Evolutionary conservation across 257 asterid genomes (phyloP).

Genomic region (Gentiana macrophylla): DNA sequence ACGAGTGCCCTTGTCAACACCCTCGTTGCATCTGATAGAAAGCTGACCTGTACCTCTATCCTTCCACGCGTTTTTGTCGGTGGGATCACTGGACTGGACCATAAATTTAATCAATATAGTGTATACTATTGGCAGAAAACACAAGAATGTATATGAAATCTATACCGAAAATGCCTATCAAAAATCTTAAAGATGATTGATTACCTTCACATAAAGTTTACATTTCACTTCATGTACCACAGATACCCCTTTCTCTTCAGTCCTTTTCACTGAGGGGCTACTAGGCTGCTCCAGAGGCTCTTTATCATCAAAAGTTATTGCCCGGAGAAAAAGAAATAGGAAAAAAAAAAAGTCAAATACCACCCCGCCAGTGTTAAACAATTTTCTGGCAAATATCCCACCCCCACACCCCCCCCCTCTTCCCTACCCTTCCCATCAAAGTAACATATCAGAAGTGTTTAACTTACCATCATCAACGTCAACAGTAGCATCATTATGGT

Average conservation of each 20-base stretch:
- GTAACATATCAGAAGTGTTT: background rate
- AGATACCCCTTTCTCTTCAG: conserved; percentile 65
- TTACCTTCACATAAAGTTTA: conserved; percentile 84
- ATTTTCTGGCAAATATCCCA: no score
- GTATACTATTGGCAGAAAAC: no score
- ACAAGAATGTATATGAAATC: no score
- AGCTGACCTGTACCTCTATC: conserved; percentile 90
- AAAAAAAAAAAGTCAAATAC: no score
- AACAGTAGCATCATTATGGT: conserved; percentile 15
- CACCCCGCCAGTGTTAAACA: no score
- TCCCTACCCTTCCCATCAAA: no score
- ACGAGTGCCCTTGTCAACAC: conserved; percentile 61
- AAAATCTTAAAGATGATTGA: no score
- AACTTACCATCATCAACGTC: conserved; percentile 25
- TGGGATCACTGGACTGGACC: conserved; percentile 73
- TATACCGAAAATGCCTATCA: no score
- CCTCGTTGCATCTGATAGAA: conserved; percentile 85
- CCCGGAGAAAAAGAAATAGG: background rate
- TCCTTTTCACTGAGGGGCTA: conserved; percentile 86
- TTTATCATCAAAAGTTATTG: conserved; percentile 19
- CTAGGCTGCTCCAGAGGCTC: conserved; percentile 84
- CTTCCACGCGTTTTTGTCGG: conserved; percentile 77
- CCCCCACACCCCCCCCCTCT: no score
- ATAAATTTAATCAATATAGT: background rate
- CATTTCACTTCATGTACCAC: conserved; percentile 91